Base-by-base conservation (phyloP, 306 rosid genomes). In the Prunus fruticosa region DNA sequence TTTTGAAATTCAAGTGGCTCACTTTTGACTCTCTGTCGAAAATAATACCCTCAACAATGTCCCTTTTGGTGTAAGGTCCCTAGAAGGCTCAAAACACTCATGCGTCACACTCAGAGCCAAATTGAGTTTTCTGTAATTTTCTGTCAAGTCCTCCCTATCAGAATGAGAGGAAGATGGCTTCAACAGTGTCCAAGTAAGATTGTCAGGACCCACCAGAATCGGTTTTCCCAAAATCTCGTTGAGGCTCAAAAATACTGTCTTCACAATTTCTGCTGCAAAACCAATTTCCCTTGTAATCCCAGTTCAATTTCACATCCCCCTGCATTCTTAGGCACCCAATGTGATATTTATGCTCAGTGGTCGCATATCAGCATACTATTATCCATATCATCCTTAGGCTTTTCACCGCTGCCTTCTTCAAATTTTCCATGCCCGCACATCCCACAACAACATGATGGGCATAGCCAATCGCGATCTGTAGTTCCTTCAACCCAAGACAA, bases 391-490 rank as follows among this genome's bases (percentile, higher is more conserved):
- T 57, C 38, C 65, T 61, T 61, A 0, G 65, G 65, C 19, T 51
- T 13, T 69, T 49, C 32, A 25, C 19, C 64, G 54, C 14, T 30
- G 11, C 69, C 74, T 27, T 80, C 72, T n/a, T 54, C 54, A 34
- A 19, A 71, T 22, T 47, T 71, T 10, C 73, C 76, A 8, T 9
- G 58, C 18, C 77, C 49, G 71, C 98, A 91, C 16, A 75, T 69
- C 46, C 53, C 86, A 65, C 98, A 93, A 49, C 81, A 61, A 53
- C 98, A 93, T 0, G 86, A 68, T 1, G 93, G 91, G 77, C 96
- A 89, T 53, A 82, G 84, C 97, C 98, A 91, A 67, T 87, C 87
- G 11, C 90, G 96, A 11, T 64, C 73, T 0, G 89, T 86, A 83
- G 68, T 7, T 46, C 46, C 3, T 72, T 47, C 20, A 85, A 74